Base-by-base conservation (phyloP, 495 filamentous ascomycete genomes). In the Penicillium paradoxum region DNA sequence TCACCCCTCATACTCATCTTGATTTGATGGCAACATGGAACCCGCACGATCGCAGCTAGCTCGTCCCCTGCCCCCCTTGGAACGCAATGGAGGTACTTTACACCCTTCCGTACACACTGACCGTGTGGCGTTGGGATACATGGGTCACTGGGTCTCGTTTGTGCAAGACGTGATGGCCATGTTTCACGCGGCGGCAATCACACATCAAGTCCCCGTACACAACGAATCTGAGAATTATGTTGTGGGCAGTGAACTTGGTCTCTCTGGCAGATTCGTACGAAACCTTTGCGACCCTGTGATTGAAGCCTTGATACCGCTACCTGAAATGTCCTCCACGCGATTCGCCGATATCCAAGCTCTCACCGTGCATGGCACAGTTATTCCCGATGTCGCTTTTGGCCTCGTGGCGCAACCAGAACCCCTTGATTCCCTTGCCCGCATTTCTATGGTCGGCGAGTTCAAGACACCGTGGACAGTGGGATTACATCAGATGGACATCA, bases 391-490 rank as follows among this genome's bases (percentile, higher is more conserved):
- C 2, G 32, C 37, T 33, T 33, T 41, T 4, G 48, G 48, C 13
- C 14, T 51, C 43, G 22, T 8, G 24, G 19, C 33, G 3, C n/a
- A n/a, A n/a, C n/a, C n/a, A n/a, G 13, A 11, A 8, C 4, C 24
- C 37, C 24, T 6, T 14, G 3, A 22, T 7, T 10, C 15, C 1
- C 32, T 14, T 33, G 43, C 21, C 32, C 33, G 19, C 19, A 42
- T 42, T 17, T n/a, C n/a, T n/a, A 27, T 51, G 36, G 48, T 42
- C 19, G 48, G 37, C 10, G 48, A 51, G 27, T 17, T 51, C n/a
- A 51, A 51, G 33, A 51, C 48, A 19, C 48, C 48, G 6, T 51
- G 48, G 48, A 51, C 49, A 21, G 36, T 21, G n/a, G 17, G 2
- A 25, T 24, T 33, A 24, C 7, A 42, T 43, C 27, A 15, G 13